Conservation (phyloP, 2,329 filamentous ascomycete species). For the Botrytis sinoallii region DNA sequence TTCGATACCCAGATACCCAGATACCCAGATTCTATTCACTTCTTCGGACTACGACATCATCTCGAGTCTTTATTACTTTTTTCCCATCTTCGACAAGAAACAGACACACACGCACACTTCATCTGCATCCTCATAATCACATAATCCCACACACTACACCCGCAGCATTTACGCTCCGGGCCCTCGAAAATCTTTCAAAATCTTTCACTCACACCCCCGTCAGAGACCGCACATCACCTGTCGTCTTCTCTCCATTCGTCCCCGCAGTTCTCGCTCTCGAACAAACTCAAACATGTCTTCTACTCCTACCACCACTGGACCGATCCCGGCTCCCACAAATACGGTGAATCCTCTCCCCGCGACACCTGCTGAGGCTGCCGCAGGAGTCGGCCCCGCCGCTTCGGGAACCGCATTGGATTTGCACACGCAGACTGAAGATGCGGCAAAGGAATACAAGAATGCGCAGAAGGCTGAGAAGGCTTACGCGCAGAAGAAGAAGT, state of each 20-base stretch:
- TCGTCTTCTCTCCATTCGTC: constrained; percentile 7
- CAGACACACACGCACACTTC: not conserved
- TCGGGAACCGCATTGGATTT: constrained; percentile 4
- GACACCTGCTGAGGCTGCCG: constrained; percentile 8
- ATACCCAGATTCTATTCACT: not conserved
- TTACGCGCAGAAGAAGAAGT: constrained; percentile 3
- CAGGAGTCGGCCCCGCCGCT: not conserved
- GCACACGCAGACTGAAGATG: constrained; percentile 5
- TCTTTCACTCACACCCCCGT: constrained; percentile 17
- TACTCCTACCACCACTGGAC: not conserved
- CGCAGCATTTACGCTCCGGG: not conserved
- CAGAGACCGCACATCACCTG: constrained; percentile 11
- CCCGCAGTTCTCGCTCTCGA: not conserved
- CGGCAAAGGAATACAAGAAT: not conserved
- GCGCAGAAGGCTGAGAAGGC: not conserved
- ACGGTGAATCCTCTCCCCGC: constrained; percentile 16
- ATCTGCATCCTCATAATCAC: constrained; percentile 4
- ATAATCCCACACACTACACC: constrained; percentile 1
- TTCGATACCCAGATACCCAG: constrained; percentile 15
- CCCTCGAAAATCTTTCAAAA: not conserved
- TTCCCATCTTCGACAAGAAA: not conserved
- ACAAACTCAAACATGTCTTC: constrained; percentile 15
- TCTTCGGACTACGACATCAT: not conserved
- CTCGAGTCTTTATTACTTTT: not conserved
- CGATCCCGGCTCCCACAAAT: constrained; percentile 11